Evolutionary conservation across 1,284 basidiomycete species (phyloP).

Genomic region (Porodaedalea pini): DNA sequence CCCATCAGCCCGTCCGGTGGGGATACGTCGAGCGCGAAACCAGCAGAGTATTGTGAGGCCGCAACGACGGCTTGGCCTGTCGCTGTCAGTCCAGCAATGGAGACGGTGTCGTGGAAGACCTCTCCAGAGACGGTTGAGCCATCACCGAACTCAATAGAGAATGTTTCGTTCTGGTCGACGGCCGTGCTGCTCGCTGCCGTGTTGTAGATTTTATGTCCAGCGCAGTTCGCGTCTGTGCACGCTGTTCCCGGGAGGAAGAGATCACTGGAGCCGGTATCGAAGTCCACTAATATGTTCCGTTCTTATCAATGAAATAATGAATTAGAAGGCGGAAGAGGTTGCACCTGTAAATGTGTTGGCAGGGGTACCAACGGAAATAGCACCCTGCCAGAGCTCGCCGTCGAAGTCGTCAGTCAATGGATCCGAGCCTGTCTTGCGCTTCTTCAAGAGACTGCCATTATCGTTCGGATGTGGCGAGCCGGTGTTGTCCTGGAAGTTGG

Average conservation of each 20-base stretch:
- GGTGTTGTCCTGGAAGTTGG: conserved; percentile 17
- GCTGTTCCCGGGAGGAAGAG: conserved; percentile 23
- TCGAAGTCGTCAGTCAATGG: conserved; percentile 19
- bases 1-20: conserved; percentile 45
- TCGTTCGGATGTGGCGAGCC: conserved; percentile 15
- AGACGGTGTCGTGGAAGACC: conserved; percentile 27
- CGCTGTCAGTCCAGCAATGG: conserved; percentile 25
- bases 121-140: conserved; percentile 23
- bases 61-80: conserved; percentile 34
- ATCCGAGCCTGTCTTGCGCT: conserved; percentile 17
- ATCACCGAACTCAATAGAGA: conserved; percentile 24
- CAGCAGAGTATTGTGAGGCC: conserved; percentile 43
- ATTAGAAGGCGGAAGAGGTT: background rate
- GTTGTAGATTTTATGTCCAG: conserved; percentile 24
- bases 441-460: conserved; percentile 11
- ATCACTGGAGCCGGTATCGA: conserved; percentile 24
- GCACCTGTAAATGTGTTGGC: conserved; percentile 19
- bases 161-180: conserved; percentile 17
- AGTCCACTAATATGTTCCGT: conserved; percentile 12
- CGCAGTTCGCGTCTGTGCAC: conserved; percentile 23
- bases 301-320: background rate
- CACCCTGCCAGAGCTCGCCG: conserved; percentile 19
- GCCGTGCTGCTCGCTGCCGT: conserved; percentile 19
- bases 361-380: conserved; percentile 17
- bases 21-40: conserved; percentile 35